phyloP scores from a whole-genome alignment of 2,329 filamentous ascomycete species.

The Hansfordia pulvinata region DNA sequence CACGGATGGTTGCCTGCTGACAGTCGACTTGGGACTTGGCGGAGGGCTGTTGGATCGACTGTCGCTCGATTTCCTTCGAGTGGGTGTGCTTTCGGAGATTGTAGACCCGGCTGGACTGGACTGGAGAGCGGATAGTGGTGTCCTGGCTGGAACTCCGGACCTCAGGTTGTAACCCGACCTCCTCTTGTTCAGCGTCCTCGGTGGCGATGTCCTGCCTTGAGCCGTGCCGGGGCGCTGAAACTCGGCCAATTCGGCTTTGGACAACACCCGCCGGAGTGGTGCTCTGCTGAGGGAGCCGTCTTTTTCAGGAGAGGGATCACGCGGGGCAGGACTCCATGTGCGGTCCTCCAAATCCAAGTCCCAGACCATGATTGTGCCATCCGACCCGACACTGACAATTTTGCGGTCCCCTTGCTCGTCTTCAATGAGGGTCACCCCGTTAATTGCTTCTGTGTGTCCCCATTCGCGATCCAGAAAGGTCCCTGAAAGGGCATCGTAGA shows the following conservation, averaged over 20 bases:
- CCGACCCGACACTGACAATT: conserved; percentile 62
- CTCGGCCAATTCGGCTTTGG: conserved; percentile 73
- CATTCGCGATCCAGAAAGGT: conserved; percentile 76
- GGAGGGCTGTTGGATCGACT: conserved; percentile 33
- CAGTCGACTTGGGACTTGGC: conserved; percentile 31
- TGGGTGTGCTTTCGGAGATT: conserved; percentile 30
- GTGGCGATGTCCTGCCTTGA: conserved; percentile 34
- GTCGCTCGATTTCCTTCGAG: conserved; percentile 29
- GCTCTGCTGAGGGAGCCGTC: conserved; percentile 41
- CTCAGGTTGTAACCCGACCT: conserved; percentile 36
- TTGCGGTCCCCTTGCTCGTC: conserved; percentile 39
- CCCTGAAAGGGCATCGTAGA: conserved; percentile 73
- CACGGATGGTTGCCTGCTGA: conserved; percentile 38
- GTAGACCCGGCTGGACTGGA: conserved; percentile 23
- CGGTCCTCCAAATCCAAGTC: conserved; percentile 36
- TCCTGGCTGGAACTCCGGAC: conserved; percentile 18
- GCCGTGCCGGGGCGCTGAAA: conserved; percentile 44
- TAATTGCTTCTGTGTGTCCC: conserved; percentile 90
- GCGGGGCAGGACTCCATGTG: conserved; percentile 23
- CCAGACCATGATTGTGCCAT: conserved; percentile 79
- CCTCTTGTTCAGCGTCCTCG: conserved; percentile 37
- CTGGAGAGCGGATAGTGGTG: conserved; percentile 24
- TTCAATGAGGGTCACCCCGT: conserved; percentile 63
- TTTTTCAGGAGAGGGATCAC: conserved; percentile 42
- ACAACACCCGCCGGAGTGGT: conserved; percentile 74